Base-by-base conservation (phyloP, 176 grass and related monocot genomes). In the Pontederia crassipes region DNA sequence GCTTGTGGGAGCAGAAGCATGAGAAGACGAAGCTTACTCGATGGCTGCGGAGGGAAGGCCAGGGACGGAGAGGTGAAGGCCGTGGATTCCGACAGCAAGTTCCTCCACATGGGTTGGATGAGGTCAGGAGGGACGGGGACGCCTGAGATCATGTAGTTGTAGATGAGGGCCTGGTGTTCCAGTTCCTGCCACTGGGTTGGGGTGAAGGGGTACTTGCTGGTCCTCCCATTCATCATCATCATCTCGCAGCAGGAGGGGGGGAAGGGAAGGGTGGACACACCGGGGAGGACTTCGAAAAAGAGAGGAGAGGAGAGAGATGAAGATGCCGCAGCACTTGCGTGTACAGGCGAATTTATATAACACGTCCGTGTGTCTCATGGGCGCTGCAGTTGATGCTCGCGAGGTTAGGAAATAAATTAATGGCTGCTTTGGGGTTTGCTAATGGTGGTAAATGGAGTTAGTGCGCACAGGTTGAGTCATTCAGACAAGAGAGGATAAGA, bases 401-500 rank as follows among this genome's bases (percentile, higher is more conserved):
- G 46, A 46, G 54, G 11, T 57, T 20, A 27, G 49, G 35, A 47
- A 59, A n/a, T 61, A 70, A 27, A 13, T 50, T 55, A 48, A 63
- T 58, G 48, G 61, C 28, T 59, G 52, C 48, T 45, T 54, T 61
- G 59, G 51, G n/a, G n/a, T n/a, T 47, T 68, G 69, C 57, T 32
- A 68, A 27, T 2, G 49, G n/a, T n/a, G 59, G 51, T 40, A 72
- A 63, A 40, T 61, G n/a, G n/a, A n/a, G n/a, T n/a, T n/a, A n/a
- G 50, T 10, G 54, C 8, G 45, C 77, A 78, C 62, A 67, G 66
- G 54, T 73, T 59, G 11, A 54, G 74, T 75, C 82, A 76, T 64
- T 78, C 72, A 79, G 74, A 81, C 89, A 87, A 85, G 74, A 71
- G 29, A 35, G 29, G n/a, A n/a, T n/a, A n/a, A 35, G 29, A 35